Conservation (phyloP, 768 basidiomycete genomes). For the Termitomyces sp. region DNA sequence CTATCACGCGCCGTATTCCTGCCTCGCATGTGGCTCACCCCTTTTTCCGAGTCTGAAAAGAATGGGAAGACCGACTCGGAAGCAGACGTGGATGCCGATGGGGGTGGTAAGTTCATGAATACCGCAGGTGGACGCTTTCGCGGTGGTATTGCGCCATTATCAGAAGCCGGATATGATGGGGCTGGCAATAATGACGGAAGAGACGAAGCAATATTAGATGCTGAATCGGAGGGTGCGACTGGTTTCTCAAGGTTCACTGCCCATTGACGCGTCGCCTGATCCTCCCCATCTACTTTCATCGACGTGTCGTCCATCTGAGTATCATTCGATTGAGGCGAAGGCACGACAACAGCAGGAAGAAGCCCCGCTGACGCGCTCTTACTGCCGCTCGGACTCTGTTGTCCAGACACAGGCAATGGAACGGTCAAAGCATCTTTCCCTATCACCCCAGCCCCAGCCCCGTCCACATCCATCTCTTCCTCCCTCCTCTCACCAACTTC, state of each 20-base stretch:
- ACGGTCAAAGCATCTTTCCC: not conserved
- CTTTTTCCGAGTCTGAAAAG: not conserved
- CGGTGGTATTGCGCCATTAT: not conserved
- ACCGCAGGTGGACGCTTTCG: not conserved
- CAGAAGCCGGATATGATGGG: not conserved
- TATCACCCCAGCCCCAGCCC: not conserved
- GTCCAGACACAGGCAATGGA: not conserved
- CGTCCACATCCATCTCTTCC: conserved; percentile 31
- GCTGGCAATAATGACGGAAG: not conserved
- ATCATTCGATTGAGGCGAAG: not conserved
- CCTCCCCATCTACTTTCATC: not conserved
- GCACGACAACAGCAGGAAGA: not conserved
- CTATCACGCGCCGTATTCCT: not conserved
- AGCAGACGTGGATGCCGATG: not conserved
- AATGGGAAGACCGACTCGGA: not conserved
- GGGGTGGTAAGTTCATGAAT: not conserved
- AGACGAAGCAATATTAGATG: not conserved
- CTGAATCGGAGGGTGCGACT: not conserved
- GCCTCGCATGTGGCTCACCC: not conserved
- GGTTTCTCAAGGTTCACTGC: not conserved
- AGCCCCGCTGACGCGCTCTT: not conserved
- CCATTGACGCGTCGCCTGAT: not conserved
- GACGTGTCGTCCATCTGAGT: not conserved
- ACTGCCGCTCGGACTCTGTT: not conserved
- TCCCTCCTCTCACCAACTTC: not conserved